These are phyloP conservation scores for Arthrobotrys megalospora DNA, from an alignment of 2,329 filamentous ascomycete species.

Conservation along the genomic window DNA sequence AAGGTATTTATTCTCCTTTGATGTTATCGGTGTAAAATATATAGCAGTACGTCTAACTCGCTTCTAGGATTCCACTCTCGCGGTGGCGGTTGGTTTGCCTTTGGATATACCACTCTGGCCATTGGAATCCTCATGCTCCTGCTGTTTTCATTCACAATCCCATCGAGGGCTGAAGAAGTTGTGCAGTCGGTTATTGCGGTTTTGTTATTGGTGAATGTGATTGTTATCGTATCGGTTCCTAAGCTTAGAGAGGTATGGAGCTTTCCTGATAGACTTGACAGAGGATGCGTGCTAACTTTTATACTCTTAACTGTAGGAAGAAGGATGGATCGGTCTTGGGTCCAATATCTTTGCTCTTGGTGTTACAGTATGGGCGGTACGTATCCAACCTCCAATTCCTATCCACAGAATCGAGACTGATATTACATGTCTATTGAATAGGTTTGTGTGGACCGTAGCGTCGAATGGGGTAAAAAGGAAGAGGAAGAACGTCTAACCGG, in stretches of 20 bases:
- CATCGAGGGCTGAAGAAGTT: slow-evolving; percentile 83
- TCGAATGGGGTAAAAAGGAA: slow-evolving; percentile 91
- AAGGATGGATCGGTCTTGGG: slow-evolving; percentile 83
- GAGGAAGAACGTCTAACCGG: slow-evolving; percentile 95
- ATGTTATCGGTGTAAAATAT: neutral
- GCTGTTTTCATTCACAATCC: slow-evolving; percentile 88
- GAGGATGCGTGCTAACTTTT: slow-evolving; percentile 8
- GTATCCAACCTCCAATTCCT: neutral
- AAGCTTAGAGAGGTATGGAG: slow-evolving; percentile 74
- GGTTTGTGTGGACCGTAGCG: slow-evolving; percentile 82
- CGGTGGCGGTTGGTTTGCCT: slow-evolving; percentile 89
- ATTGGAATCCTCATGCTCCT: slow-evolving; percentile 81
- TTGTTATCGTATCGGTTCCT: slow-evolving; percentile 83
- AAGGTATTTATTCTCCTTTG: slow-evolving; percentile 69
- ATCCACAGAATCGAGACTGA: neutral
- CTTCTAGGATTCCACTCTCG: slow-evolving; percentile 77
- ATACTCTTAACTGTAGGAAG: slow-evolving; percentile 43
- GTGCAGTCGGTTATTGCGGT: slow-evolving; percentile 78
- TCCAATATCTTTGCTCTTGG: slow-evolving; percentile 87
- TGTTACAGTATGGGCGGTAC: slow-evolving; percentile 75
- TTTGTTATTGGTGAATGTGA: slow-evolving; percentile 80
- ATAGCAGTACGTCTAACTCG: neutral
- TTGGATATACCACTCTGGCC: slow-evolving; percentile 81
- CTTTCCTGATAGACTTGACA: neutral
- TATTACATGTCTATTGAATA: slow-evolving; percentile 15